phyloP scores from a whole-genome alignment of 1,139 yeast species.

The Taphrina populina region DNA sequence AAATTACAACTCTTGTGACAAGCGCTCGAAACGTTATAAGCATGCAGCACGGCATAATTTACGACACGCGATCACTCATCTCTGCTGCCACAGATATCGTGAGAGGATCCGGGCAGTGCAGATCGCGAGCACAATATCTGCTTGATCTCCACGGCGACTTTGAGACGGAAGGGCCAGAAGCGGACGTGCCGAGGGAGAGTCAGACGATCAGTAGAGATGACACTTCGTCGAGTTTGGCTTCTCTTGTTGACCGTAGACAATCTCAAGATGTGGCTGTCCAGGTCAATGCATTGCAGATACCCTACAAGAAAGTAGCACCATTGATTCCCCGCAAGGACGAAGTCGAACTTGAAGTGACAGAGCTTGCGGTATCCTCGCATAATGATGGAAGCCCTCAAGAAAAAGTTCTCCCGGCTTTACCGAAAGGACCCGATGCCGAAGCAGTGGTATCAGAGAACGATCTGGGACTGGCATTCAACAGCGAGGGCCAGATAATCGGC shows the following conservation, averaged over 20 bases:
- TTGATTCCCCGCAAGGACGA: background rate
- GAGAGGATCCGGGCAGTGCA: conserved; percentile 47
- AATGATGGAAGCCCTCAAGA: too few relatives aligned
- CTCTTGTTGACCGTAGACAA: conserved; percentile 2
- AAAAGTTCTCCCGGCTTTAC: background rate
- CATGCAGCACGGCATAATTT: conserved; percentile 32
- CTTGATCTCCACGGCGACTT: conserved; percentile 69
- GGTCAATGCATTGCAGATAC: conserved; percentile 17
- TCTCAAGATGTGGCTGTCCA: conserved; percentile 25
- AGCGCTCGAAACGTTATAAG: conserved; percentile 45
- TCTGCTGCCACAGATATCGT: conserved; percentile 45
- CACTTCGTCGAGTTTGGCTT: conserved; percentile 13
- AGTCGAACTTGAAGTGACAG: background rate
- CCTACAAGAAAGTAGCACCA: conserved; percentile 22
- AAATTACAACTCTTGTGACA: conserved; percentile 41
- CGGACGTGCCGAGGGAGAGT: conserved; percentile 51
- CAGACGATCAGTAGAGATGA: conserved; percentile 59
- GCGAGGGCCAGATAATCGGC: conserved; percentile 74
- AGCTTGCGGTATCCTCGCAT: too few relatives aligned
- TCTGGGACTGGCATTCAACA: conserved; percentile 57
- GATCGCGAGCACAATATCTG: conserved; percentile 52
- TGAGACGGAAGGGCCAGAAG: conserved; percentile 48
- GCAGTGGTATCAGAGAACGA: background rate
- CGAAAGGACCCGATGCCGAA: background rate
- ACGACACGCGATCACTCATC: conserved; percentile 32